Conservation (phyloP, 192 early-diverging fungal genomes). For the Gryganskiella cystojenkinii region DNA sequence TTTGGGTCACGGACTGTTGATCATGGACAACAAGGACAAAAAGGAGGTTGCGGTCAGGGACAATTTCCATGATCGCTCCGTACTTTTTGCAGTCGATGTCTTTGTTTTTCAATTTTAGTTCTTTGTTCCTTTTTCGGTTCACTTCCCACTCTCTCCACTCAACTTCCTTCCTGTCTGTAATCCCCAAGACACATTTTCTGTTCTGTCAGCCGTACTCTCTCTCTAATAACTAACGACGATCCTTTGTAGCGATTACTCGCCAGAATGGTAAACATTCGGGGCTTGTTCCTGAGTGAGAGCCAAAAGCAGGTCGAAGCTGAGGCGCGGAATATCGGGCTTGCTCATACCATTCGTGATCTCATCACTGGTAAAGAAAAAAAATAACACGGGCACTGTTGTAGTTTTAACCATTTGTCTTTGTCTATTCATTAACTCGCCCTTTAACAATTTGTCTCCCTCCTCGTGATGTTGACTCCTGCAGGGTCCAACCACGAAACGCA, state of each 20-base stretch:
- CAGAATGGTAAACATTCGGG: slow-evolving; percentile 11
- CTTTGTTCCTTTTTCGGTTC: background rate
- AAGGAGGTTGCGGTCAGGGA: background rate
- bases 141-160: background rate
- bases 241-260: background rate
- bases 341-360: slow-evolving; percentile 47
- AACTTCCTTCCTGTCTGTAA: background rate
- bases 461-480: background rate
- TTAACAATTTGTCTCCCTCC: background rate
- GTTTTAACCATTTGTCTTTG: background rate
- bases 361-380: slow-evolving; percentile 26
- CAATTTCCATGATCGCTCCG: background rate
- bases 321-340: slow-evolving; percentile 40
- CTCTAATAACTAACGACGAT: background rate
- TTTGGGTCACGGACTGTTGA: slow-evolving; percentile 26
- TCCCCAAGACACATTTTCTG: background rate
- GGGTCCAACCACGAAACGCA: slow-evolving; percentile 44
- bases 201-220: background rate
- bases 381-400: background rate
- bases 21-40: slow-evolving; percentile 1
- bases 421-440: background rate
- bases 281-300: slow-evolving; percentile 24
- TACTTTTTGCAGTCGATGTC: background rate
- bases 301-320: slow-evolving; percentile 46
- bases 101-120: background rate